Evolutionary conservation across 257 asterid genomes (phyloP), one percentile per base, ranked within the genome.

Genomic region (Salvia rosmarinus): DNA sequence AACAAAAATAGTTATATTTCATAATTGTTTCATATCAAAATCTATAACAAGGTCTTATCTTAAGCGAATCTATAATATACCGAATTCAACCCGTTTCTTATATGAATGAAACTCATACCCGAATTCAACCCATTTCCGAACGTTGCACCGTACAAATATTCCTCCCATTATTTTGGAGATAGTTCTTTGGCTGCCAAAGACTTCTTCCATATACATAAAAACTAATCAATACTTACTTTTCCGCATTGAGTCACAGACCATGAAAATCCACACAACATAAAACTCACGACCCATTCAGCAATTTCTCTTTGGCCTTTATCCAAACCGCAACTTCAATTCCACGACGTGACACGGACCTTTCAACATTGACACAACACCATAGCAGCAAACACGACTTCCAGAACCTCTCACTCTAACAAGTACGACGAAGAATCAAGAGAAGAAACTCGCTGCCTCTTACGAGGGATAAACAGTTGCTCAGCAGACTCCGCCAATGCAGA

Each of bases 371-470:
- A 25, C 30, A 3, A 51, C 65, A 9, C 28, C 10, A 51, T 5
- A 56, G 51, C 23, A 32, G n/a, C 21, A 55, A 14, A 11, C 1
- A 25, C 30, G 3, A 1, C 30, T 25, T 25, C 30, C 30, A 25
- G 30, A 25, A 25, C 30, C 42, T 25, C 63, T 75, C 81, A 70
- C 0, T 54, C 5, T 9, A 64, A 69, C 40, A 25, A 39, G 16
- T 8, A 42, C 0, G 55, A 76, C 0, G 72, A 73, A 1, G 87
- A 79, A 55, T 69, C 72, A 71, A 72, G 39, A 17, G 70, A 86
- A 20, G 86, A 84, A 68, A 82, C 40, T 6, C 84, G 81, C 70
- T 60, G 90, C 77, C 89, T 75, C 77, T 91, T 89, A 81, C 78
- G 85, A 4, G 92, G 89, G 52, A 73, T 74, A 51, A 77, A 63